Base-by-base conservation (phyloP, 179 eudicot species). In the Gypsophila paniculata region DNA sequence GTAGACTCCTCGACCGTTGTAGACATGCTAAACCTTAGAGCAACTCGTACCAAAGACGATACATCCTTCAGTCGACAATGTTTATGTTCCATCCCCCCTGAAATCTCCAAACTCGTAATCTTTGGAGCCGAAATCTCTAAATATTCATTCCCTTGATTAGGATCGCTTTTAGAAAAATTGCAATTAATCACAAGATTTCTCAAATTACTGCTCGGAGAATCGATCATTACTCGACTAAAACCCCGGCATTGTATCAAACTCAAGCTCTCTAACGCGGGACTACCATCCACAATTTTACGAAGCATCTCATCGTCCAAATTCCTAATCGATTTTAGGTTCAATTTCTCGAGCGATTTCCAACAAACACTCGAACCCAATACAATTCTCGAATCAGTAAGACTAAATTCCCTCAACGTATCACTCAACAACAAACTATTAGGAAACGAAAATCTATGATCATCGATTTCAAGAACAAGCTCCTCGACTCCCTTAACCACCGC, bases 321-420 rank as follows among this genome's bases (percentile, higher is more conserved):
- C 0, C 0, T 0, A 1, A 67, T 34, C 2, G 3, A 0, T 5
- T 48, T 2, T 17, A 67, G 36, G 2, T 22, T 48, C 22, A 67
- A 67, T 46, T 48, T 67, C 39, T 23, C 23, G 21, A 67, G 55
- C 15, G 70, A 67, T 25, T 67, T 67, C 70, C 76, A 73, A n/a
- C 15, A 22, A 67, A 49, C 21, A 6, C 18, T 21, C 6, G 58
- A 46, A 67, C 39, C 58, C 26, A 48, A 26, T 12, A 48, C 39
- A 8, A 67, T 46, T 2, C 15, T 7, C 15, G 10, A 6, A 13
- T 12, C 57, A 7, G 1, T 8, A 17, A 67, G 57, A 7, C 39
- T 22, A 26, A 67, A 49, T 48, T 48, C 53, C 36, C 11, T 25
- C 22, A 67, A 46, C 14, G 58, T 67, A 19, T 48, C 22, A 25